Percentiles rank a stretch among this genome's conserved stretches.
Conservation (phyloP, 257 asterid species). For the Plantago elongata region DNA sequence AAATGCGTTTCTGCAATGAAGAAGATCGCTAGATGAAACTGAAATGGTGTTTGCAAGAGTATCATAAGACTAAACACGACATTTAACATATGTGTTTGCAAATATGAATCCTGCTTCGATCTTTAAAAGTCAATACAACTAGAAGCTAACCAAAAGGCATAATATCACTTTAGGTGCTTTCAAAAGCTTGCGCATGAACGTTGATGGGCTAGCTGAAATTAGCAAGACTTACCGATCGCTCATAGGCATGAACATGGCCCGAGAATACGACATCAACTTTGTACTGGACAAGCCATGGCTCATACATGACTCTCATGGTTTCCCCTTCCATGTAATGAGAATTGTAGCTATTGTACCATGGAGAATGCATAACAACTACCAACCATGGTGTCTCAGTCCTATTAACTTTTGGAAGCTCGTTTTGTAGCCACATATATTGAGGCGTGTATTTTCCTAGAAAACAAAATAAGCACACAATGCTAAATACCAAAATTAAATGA, state of each 20-base stretch:
- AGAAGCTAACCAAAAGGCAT: no score
- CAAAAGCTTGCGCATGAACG: neutral
- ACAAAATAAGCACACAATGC: neutral
- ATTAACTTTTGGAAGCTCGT: slow-evolving; percentile 73
- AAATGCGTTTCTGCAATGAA: slow-evolving; percentile 46
- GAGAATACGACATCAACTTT: slow-evolving; percentile 86
- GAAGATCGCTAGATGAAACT: neutral
- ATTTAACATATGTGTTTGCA: no score
- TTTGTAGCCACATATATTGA: slow-evolving; percentile 62
- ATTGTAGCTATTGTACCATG: slow-evolving; percentile 89
- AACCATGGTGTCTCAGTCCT: slow-evolving; percentile 87
- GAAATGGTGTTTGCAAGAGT: no score
- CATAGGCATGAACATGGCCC: slow-evolving; percentile 96
- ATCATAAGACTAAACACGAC: no score
- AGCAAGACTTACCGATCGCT: slow-evolving; percentile 53
- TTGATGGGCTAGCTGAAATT: slow-evolving; percentile 2
- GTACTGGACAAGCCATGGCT: slow-evolving; percentile 65
- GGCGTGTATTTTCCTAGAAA: slow-evolving; percentile 75
- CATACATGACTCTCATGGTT: slow-evolving; percentile 84
- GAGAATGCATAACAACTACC: slow-evolving; percentile 77
- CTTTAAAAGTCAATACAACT: no score
- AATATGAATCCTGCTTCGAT: no score
- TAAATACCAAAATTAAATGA: no score
- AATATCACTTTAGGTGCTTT: no score
- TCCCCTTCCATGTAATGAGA: slow-evolving; percentile 96